Conservation (phyloP, 495 filamentous ascomycete species). For the Talaromyces liani region DNA sequence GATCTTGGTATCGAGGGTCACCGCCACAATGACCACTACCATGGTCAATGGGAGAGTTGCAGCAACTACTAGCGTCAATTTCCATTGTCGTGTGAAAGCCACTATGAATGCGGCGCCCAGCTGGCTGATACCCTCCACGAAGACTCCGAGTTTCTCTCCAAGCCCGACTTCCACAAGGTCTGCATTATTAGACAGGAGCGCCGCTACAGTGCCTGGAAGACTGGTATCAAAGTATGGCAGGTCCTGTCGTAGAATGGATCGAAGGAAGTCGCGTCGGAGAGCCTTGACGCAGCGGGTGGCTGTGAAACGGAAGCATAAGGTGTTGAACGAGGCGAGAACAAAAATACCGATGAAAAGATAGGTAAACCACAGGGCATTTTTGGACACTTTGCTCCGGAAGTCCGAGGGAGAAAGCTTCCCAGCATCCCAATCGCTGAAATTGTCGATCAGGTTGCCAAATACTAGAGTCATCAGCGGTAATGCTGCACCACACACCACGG, state of each 20-base stretch:
- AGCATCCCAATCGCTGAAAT: conserved; percentile 23
- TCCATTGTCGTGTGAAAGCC: conserved; percentile 28
- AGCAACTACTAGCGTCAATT: conserved; percentile 26
- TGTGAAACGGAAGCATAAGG: conserved; percentile 16
- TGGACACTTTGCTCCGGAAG: not conserved
- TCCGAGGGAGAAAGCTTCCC: conserved; percentile 15
- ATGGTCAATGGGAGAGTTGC: conserved; percentile 9
- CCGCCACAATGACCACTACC: conserved; percentile 18
- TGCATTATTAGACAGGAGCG: conserved; percentile 28
- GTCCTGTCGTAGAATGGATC: conserved; percentile 32
- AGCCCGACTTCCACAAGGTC: conserved; percentile 39
- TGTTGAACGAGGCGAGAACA: conserved; percentile 19
- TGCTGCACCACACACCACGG: conserved; percentile 41
- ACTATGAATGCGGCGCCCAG: conserved; percentile 30
- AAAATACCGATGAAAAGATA: conserved; percentile 18
- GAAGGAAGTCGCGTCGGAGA: conserved; percentile 24
- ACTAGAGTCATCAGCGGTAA: conserved; percentile 35
- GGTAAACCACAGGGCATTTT: conserved; percentile 9
- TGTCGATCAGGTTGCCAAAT: conserved; percentile 26
- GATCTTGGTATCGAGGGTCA: not conserved
- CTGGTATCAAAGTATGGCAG: conserved; percentile 32
- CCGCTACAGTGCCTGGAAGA: conserved; percentile 28
- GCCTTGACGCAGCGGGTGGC: conserved; percentile 23
- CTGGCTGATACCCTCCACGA: conserved; percentile 21
- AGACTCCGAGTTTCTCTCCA: conserved; percentile 26